phyloP scores from a whole-genome alignment of 2,329 filamentous ascomycete species.

The Exophiala aquamarina region DNA sequence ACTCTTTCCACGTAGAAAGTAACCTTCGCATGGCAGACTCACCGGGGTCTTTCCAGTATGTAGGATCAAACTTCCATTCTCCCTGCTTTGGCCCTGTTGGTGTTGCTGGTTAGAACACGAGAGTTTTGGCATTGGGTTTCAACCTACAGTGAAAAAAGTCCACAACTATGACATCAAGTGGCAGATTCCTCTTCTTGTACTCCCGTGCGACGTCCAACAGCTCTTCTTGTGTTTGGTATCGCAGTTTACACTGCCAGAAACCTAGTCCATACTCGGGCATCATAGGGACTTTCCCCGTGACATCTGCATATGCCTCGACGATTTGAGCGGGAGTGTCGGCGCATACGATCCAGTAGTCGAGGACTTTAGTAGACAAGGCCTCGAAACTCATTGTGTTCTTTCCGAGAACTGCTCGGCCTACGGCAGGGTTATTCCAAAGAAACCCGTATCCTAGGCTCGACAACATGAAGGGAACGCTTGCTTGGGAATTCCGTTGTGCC shows the following conservation, averaged over 20 bases:
- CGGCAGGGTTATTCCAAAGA: conserved; percentile 65
- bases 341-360: conserved; percentile 67
- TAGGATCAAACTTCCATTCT: conserved; percentile 66
- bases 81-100: conserved; percentile 57
- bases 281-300: conserved; percentile 61
- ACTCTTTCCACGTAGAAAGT: conserved; percentile 18
- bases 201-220: conserved; percentile 60
- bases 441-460: conserved; percentile 63
- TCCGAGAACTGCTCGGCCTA: conserved; percentile 62
- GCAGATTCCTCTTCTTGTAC: conserved; percentile 55
- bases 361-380: conserved; percentile 54
- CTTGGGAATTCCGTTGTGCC: conserved; percentile 66
- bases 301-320: conserved; percentile 55
- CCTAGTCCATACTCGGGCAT: conserved; percentile 69
- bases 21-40: conserved; percentile 26
- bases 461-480: conserved; percentile 62
- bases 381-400: conserved; percentile 64
- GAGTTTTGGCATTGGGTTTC: not conserved
- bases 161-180: conserved; percentile 65
- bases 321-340: conserved; percentile 58
- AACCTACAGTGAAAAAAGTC: conserved; percentile 62
- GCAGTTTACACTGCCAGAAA: conserved; percentile 68
- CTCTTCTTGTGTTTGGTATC: conserved; percentile 67
- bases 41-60: conserved; percentile 65
- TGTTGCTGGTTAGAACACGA: not conserved